Percentiles rank a stretch among this genome's conserved stretches.
phyloP scores from a whole-genome alignment of 73 alveolate genomes.

The Paramecium sonneborni region DNA sequence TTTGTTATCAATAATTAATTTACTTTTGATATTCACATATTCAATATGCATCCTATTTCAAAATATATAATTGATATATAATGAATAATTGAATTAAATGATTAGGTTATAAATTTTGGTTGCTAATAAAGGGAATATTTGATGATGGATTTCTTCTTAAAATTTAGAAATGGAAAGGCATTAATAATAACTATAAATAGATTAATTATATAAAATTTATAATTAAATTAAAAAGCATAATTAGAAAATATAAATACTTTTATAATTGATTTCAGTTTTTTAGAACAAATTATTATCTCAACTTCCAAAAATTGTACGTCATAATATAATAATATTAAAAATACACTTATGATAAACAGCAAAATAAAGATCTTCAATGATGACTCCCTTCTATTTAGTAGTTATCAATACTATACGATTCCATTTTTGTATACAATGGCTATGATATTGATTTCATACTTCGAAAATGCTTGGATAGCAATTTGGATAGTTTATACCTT shows the following conservation, averaged over 20 bases:
- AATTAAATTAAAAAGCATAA: too few relatives aligned
- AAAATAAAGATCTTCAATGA: constrained; percentile 13
- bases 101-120: neutral
- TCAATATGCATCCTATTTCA: neutral
- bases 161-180: neutral
- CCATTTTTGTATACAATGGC: constrained; percentile 47
- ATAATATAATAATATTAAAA: neutral
- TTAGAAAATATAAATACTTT: too few relatives aligned
- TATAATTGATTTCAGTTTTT: neutral
- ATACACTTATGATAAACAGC: neutral
- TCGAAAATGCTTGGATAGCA: constrained; percentile 44
- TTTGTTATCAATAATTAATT: neutral
- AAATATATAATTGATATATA: neutral
- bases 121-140: neutral
- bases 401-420: constrained; percentile 39
- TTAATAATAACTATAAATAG: neutral
- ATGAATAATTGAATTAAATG: neutral
- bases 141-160: neutral
- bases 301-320: neutral
- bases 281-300: neutral
- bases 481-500: constrained; percentile 69
- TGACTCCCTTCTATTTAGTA: constrained; percentile 30
- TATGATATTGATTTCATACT: neutral
- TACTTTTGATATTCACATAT: neutral
- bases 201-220: neutral